Evolutionary conservation across 768 basidiomycete species (phyloP).

Genomic region (Neoboletus brunneissimus): DNA sequence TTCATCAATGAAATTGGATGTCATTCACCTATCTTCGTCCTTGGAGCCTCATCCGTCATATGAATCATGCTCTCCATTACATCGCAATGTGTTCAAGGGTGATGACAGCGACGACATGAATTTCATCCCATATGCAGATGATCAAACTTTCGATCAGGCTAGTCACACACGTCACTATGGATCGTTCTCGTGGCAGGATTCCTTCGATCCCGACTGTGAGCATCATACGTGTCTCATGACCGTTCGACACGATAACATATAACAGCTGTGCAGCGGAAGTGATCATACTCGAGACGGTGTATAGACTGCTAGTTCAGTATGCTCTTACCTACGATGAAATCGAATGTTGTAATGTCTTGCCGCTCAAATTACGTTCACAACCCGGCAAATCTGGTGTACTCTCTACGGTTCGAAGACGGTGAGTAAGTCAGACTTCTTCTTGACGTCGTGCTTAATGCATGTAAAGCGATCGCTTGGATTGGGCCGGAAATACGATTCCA

Average conservation of each 20-base stretch:
- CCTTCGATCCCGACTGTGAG: slow-evolving; percentile 43
- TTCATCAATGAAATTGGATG: slow-evolving; percentile 13
- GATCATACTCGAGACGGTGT: slow-evolving; percentile 47
- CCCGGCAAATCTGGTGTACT: slow-evolving; percentile 29
- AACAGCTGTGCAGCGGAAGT: slow-evolving; percentile 40
- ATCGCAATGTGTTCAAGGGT: slow-evolving; percentile 47
- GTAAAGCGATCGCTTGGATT: slow-evolving; percentile 33
- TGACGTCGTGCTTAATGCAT: slow-evolving; percentile 3
- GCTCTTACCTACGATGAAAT: slow-evolving; percentile 43
- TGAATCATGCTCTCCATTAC: slow-evolving; percentile 53
- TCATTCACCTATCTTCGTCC: slow-evolving; percentile 7
- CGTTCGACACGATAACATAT: slow-evolving; percentile 22
- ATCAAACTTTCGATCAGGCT: slow-evolving; percentile 46
- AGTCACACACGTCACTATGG: slow-evolving; percentile 42
- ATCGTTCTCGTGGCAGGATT: slow-evolving; percentile 49
- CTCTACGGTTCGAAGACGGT: slow-evolving; percentile 22
- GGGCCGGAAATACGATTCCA: slow-evolving; percentile 28
- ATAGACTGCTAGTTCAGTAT: slow-evolving; percentile 39
- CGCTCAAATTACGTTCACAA: slow-evolving; percentile 33
- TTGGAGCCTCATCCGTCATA: slow-evolving; percentile 41
- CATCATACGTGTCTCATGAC: not conserved
- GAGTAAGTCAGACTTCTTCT: slow-evolving; percentile 22
- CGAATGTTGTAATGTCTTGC: slow-evolving; percentile 48
- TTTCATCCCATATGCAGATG: slow-evolving; percentile 65
- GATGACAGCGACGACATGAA: slow-evolving; percentile 57